Conservation (phyloP, 306 rosid genomes). For the Rosa lucieae region DNA sequence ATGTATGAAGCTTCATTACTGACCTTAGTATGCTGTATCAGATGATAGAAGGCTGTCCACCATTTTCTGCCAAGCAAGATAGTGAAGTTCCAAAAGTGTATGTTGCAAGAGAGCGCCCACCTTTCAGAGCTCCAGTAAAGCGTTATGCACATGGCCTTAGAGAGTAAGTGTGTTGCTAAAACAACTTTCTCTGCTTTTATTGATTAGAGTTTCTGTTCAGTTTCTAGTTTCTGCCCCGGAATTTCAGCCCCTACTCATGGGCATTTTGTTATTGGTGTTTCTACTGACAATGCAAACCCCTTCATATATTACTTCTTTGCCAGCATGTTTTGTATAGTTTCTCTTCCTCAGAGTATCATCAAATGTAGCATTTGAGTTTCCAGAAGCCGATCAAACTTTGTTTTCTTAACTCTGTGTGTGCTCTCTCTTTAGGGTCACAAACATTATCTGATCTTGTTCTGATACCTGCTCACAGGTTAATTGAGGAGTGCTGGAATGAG, state of each 20-base stretch:
- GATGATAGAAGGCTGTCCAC: slow-evolving; percentile 94
- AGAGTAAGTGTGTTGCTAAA: slow-evolving; percentile 54
- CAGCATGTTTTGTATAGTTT: neutral
- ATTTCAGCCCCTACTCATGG: neutral
- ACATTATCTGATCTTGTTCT: slow-evolving; percentile 10
- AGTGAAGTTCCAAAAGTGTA: slow-evolving; percentile 62
- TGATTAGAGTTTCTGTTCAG: neutral
- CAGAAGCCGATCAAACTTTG: neutral
- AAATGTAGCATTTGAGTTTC: neutral
- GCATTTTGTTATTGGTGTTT: neutral
- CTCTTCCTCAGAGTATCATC: neutral
- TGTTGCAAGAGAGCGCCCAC: slow-evolving; percentile 71
- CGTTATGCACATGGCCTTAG: slow-evolving; percentile 71
- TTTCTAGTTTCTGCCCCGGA: neutral
- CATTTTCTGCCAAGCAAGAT: slow-evolving; percentile 66
- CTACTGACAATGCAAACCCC: slow-evolving; percentile 6
- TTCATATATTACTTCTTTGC: neutral
- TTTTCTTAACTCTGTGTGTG: neutral
- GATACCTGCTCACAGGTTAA: slow-evolving; percentile 57
- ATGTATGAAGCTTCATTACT: slow-evolving; percentile 24
- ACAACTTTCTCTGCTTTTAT: neutral
- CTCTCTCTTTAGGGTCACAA: neutral
- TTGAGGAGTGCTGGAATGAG: slow-evolving; percentile 88
- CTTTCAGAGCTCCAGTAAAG: slow-evolving; percentile 76
- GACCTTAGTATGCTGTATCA: slow-evolving; percentile 36